Evolutionary conservation across 306 rosid species (phyloP).

Genomic region (Rubus idaeus): DNA sequence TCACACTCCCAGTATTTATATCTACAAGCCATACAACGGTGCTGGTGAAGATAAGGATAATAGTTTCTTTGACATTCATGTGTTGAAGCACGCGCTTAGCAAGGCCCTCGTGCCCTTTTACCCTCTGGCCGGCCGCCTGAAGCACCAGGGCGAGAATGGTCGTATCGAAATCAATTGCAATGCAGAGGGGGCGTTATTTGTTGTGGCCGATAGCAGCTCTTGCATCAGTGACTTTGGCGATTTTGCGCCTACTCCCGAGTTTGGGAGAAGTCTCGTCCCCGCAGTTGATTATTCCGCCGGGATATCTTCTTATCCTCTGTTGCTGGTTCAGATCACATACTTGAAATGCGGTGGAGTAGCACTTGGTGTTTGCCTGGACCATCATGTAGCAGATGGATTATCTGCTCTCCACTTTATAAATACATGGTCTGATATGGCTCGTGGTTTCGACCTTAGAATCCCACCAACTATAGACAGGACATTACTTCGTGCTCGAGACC

Average conservation of each 20-base stretch:
- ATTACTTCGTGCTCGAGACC: background rate
- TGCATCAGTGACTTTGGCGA: slow-evolving; percentile 75
- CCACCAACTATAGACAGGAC: background rate
- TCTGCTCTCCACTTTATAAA: slow-evolving; percentile 34
- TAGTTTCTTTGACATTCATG: slow-evolving; percentile 44
- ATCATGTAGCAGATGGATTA: background rate
- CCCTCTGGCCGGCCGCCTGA: slow-evolving; percentile 80
- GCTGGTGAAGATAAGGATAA: slow-evolving; percentile 2
- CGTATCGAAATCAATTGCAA: slow-evolving; percentile 74
- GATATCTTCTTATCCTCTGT: slow-evolving; percentile 57
- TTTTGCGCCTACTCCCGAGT: slow-evolving; percentile 74
- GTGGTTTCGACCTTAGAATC: background rate
- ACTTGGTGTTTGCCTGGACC: background rate
- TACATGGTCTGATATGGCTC: slow-evolving; percentile 47
- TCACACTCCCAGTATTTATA: slow-evolving; percentile 79
- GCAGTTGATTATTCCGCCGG: slow-evolving; percentile 64
- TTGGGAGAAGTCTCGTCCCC: slow-evolving; percentile 66
- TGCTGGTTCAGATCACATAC: slow-evolving; percentile 63
- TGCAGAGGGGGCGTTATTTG: slow-evolving; percentile 71
- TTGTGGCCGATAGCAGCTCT: slow-evolving; percentile 55
- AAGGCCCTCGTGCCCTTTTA: slow-evolving; percentile 73
- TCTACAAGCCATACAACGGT: slow-evolving; percentile 41
- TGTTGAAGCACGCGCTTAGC: slow-evolving; percentile 58
- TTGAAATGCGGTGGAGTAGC: slow-evolving; percentile 6
- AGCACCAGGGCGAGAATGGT: slow-evolving; percentile 49